A percentile compares a stretch with the other conserved stretches of the same genome.
phyloP scores from a whole-genome alignment of 768 basidiomycete genomes.

The Chalciporus chontae region DNA sequence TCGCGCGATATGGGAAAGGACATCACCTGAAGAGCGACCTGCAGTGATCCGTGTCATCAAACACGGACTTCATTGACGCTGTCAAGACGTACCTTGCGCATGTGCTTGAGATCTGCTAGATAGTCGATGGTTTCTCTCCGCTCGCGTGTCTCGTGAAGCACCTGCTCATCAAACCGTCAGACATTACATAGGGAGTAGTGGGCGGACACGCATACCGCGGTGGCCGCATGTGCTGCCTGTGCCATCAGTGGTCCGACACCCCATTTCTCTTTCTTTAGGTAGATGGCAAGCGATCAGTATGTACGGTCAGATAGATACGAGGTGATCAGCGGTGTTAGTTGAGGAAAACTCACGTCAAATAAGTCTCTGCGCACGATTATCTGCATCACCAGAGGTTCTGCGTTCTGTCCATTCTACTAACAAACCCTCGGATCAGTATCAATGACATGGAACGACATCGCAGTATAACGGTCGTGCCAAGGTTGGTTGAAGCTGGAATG shows the following conservation, averaged over 20 bases:
- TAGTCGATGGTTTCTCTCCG: slow-evolving; percentile 37
- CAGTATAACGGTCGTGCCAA: neutral
- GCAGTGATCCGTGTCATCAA: neutral
- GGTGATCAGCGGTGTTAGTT: neutral
- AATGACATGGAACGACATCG: no score
- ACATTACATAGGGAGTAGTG: neutral
- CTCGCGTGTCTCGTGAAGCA: slow-evolving; percentile 39
- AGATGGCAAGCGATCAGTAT: neutral
- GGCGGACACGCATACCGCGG: slow-evolving; percentile 28
- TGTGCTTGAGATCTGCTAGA: slow-evolving; percentile 35
- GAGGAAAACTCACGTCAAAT: slow-evolving; percentile 33
- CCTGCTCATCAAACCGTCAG: slow-evolving; percentile 19
- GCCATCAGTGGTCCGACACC: slow-evolving; percentile 44
- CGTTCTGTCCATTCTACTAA: neutral
- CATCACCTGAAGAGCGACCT: slow-evolving; percentile 41
- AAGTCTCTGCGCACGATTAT: slow-evolving; percentile 42
- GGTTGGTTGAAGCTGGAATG: neutral
- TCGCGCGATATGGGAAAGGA: neutral
- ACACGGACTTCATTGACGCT: neutral
- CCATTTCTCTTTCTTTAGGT: slow-evolving; percentile 39
- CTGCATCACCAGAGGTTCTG: slow-evolving; percentile 38
- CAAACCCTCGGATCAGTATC: neutral
- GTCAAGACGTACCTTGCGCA: slow-evolving; percentile 36
- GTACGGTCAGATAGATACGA: neutral
- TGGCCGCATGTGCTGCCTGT: slow-evolving; percentile 41